Base-by-base conservation (phyloP, 2,329 filamentous ascomycete genomes). In the Diplocarpon mali region DNA sequence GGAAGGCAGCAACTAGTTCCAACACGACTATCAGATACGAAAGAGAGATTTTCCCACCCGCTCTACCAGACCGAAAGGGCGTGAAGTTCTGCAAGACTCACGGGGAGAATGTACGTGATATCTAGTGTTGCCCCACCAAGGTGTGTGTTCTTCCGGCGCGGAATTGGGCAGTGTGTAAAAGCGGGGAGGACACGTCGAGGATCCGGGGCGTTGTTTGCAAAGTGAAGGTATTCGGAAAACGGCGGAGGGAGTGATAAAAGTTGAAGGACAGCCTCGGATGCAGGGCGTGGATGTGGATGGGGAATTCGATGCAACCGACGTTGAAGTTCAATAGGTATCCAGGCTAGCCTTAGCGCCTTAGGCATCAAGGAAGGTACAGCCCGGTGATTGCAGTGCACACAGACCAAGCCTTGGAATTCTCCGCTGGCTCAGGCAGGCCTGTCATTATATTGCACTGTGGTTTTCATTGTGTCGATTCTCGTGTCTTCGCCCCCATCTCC, bases 41-140 rank as follows among this genome's bases (percentile, higher is more conserved):
- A 15, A 34, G 29, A 14, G 35, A 38, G 14, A 17, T 38, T 14
- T 40, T 27, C 15, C 32, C 42, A 16, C 20, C 20, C 20, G 7
- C 30, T 32, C n/a, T 12, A 14, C 16, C 27, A 31, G 20, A 45
- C 40, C 50, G 36, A 17, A 24, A 44, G 32, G 38, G 38, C 17
- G 27, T n/a, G n/a, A 40, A n/a, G 29, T 39, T 42, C 38, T 42
- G 36, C 30, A 44, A 43, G 45, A 54, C 52, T 55, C 50, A 56
- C 55, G 39, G 40, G 44, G 17, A 50, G 43, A 45, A 45, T 49
- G 44, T 49, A 50, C 24, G 38, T 45, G 41, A 48, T 32, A 45
- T 44, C 32, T 34, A 32, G 41, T 47, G 35, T 46, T 61, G 57
- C 58, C 58, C 58, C 58, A 59, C 58, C 54, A 60, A 58, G 50